These are phyloP conservation scores for Coemansia sp. DNA, from an alignment of 192 early-diverging fungal species.

Conservation along the genomic window DNA sequence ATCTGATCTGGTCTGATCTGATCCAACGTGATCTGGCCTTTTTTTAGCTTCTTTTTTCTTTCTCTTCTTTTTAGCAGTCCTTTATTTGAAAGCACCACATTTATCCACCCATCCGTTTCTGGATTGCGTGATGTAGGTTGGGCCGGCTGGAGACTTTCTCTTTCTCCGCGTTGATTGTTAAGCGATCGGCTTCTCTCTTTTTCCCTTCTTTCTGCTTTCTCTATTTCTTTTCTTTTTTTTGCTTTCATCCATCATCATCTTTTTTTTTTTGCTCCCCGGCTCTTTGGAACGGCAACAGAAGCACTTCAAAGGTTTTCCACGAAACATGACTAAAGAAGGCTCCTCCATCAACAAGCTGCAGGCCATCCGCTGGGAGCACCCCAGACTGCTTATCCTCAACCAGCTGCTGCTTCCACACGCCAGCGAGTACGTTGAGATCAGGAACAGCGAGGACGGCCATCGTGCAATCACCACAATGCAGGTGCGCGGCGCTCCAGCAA, in stretches of 20 bases:
- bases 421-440: slow-evolving; percentile 72
- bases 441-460: slow-evolving; percentile 70
- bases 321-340: background rate
- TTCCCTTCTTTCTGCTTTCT: background rate
- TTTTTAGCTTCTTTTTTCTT: slow-evolving; percentile 5
- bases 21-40: background rate
- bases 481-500: slow-evolving; percentile 89
- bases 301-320: too few relatives aligned
- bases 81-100: background rate
- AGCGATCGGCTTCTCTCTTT: background rate
- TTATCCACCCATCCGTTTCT: too few relatives aligned
- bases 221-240: background rate
- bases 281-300: too few relatives aligned
- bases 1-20: slow-evolving; percentile 38
- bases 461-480: slow-evolving; percentile 92
- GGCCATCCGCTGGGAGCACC: slow-evolving; percentile 49
- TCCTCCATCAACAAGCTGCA: slow-evolving; percentile 19
- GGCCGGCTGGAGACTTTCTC: too few relatives aligned
- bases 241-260: too few relatives aligned
- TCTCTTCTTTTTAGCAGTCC: background rate
- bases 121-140: too few relatives aligned
- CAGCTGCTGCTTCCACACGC: slow-evolving; percentile 90
- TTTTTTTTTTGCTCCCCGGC: background rate
- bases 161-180: too few relatives aligned
- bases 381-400: slow-evolving; percentile 76